Evolutionary conservation across 2,329 filamentous ascomycete genomes (phyloP).

Genomic region (Diaporthe australafricana): DNA sequence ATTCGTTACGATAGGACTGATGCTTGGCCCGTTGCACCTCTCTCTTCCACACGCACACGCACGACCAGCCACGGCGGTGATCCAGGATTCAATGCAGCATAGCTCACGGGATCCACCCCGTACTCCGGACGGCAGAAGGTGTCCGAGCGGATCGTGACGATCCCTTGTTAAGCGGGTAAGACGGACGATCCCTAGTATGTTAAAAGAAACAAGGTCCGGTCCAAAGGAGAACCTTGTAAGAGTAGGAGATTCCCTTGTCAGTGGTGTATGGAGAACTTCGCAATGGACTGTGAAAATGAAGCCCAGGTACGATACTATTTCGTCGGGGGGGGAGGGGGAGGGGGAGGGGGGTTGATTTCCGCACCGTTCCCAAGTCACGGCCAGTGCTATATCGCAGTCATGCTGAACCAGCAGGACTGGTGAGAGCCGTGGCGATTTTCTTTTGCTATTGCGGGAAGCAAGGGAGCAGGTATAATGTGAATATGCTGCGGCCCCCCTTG

Average conservation of each 20-base stretch:
- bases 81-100: not conserved
- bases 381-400: not conserved
- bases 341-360: no score
- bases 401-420: no score
- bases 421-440: no score
- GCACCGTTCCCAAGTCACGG: not conserved
- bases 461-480: not conserved
- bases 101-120: not conserved
- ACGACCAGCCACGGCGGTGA: not conserved
- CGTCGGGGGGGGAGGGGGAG: no score
- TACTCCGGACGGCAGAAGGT: not conserved
- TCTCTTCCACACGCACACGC: no score
- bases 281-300: not conserved
- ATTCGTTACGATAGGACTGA: not conserved
- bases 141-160: not conserved
- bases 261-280: not conserved
- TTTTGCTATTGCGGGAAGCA: not conserved
- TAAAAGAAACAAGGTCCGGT: not conserved
- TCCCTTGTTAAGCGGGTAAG: conserved; percentile 1
- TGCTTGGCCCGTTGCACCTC: no score
- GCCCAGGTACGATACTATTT: not conserved
- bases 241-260: not conserved
- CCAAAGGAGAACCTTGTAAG: not conserved
- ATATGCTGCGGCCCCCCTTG: not conserved
- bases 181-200: not conserved